Percentiles rank a stretch among this genome's conserved stretches.
Conservation (phyloP, 108 stramenopile genomes). For the Cyclostephanos tholiformis region DNA sequence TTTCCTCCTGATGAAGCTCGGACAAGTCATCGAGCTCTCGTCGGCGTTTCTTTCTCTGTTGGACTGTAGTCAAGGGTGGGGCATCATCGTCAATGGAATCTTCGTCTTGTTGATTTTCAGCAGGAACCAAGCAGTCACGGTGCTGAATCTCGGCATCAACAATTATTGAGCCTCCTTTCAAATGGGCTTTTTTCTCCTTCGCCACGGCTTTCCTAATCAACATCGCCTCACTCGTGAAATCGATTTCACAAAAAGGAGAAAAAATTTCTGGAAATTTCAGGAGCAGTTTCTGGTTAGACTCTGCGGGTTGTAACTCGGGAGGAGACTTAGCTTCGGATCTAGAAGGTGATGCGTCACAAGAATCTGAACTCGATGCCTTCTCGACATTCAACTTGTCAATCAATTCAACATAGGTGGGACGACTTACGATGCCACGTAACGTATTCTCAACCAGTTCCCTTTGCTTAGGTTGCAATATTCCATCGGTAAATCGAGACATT, state of each 20-base stretch:
- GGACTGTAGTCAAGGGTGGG: not conserved
- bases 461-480: constrained; percentile 35
- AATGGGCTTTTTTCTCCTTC: constrained; percentile 10
- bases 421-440: constrained; percentile 7
- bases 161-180: not conserved
- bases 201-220: constrained; percentile 9
- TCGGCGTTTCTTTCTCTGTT: not conserved
- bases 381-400: constrained; percentile 8
- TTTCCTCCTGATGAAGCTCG: constrained; percentile 4
- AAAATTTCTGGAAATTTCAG: constrained; percentile 19
- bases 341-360: not conserved
- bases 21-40: not conserved
- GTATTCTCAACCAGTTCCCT: constrained; percentile 36
- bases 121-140: constrained; percentile 5
- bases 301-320: not conserved
- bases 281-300: constrained; percentile 4
- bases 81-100: not conserved
- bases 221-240: constrained; percentile 16
- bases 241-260: constrained; percentile 17
- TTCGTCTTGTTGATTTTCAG: not conserved
- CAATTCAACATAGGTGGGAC: constrained; percentile 13
- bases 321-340: not conserved
- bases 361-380: not conserved
- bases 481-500: constrained; percentile 19
- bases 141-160: not conserved